Evolutionary conservation across 2,329 filamentous ascomycete genomes (phyloP).

Genomic region (Colletotrichum lini): DNA sequence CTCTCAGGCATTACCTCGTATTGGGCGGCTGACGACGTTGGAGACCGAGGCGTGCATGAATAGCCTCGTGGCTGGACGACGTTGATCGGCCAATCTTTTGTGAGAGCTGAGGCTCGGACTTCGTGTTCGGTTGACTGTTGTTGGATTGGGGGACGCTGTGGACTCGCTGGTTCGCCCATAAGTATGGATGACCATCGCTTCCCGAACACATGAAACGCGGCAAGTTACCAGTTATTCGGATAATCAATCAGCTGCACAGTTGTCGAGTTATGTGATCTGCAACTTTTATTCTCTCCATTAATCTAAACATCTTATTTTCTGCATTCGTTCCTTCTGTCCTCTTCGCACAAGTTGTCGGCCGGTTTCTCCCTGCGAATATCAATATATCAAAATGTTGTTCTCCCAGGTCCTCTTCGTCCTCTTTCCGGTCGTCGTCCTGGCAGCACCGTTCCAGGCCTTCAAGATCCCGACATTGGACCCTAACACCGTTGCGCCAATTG

Average conservation of each 20-base stretch:
- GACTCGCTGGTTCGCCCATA: conserved; percentile 28
- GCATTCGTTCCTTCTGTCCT: conserved; percentile 10
- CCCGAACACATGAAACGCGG: conserved; percentile 32
- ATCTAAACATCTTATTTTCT: neutral
- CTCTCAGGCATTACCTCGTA: neutral
- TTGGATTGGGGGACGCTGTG: neutral
- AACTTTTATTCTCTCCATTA: neutral
- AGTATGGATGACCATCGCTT: conserved; percentile 29
- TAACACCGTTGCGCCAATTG: conserved; percentile 33
- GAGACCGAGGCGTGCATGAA: conserved; percentile 38
- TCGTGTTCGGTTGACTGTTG: conserved; percentile 25
- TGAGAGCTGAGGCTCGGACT: conserved; percentile 31
- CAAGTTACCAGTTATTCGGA: neutral
- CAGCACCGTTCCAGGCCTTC: conserved; percentile 44
- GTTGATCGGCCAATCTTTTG: conserved; percentile 31
- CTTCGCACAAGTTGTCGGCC: neutral
- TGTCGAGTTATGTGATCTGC: conserved; percentile 22
- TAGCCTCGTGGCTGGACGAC: conserved; percentile 20
- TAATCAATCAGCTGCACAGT: conserved; percentile 6
- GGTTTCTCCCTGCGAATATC: neutral
- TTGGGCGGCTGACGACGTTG: conserved; percentile 13
- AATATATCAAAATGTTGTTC: conserved; percentile 45
- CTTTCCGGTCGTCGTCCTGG: conserved; percentile 44
- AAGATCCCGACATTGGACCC: conserved; percentile 37
- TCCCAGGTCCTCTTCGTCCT: conserved; percentile 43